Conservation (phyloP, 306 rosid species). For the Leucaena leucocephala region DNA sequence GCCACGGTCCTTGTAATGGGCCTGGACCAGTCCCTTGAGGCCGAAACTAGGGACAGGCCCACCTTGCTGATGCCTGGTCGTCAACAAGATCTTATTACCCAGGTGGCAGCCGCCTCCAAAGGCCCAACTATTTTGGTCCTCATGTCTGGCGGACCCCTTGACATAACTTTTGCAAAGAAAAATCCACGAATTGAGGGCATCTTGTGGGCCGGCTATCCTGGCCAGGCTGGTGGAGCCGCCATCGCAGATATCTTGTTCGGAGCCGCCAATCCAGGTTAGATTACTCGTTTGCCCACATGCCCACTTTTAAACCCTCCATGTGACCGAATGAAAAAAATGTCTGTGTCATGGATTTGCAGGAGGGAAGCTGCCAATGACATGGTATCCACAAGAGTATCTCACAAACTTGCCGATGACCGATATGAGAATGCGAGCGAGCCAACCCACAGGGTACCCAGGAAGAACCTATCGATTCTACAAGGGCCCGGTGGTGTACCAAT, state of each 20-base stretch:
- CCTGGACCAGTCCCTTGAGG: conserved; percentile 87
- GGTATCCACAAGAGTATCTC: conserved; percentile 84
- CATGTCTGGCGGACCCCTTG: conserved; percentile 91
- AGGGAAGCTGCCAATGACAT: conserved; percentile 85
- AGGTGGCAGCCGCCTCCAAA: conserved; percentile 67
- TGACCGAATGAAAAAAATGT: background rate
- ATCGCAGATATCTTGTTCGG: conserved; percentile 80
- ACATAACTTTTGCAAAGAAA: conserved; percentile 65
- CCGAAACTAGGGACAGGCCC: conserved; percentile 66
- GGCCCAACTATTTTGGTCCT: conserved; percentile 81
- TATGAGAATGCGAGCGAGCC: conserved; percentile 77
- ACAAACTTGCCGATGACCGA: conserved; percentile 72
- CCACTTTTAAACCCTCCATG: background rate
- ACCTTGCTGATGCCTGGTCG: conserved; percentile 73
- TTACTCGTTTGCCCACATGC: background rate
- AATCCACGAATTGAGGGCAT: conserved; percentile 57
- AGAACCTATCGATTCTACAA: conserved; percentile 82
- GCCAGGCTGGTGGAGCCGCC: conserved; percentile 91
- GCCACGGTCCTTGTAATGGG: conserved; percentile 77
- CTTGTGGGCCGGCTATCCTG: conserved; percentile 90
- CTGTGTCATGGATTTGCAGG: conserved; percentile 39
- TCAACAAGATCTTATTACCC: conserved; percentile 74
- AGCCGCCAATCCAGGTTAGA: conserved; percentile 61
- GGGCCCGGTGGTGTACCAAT: conserved; percentile 79
- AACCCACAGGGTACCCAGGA: conserved; percentile 65